Conservation (phyloP, 805 yeast genomes). For the Metschnikowia sp. region DNA sequence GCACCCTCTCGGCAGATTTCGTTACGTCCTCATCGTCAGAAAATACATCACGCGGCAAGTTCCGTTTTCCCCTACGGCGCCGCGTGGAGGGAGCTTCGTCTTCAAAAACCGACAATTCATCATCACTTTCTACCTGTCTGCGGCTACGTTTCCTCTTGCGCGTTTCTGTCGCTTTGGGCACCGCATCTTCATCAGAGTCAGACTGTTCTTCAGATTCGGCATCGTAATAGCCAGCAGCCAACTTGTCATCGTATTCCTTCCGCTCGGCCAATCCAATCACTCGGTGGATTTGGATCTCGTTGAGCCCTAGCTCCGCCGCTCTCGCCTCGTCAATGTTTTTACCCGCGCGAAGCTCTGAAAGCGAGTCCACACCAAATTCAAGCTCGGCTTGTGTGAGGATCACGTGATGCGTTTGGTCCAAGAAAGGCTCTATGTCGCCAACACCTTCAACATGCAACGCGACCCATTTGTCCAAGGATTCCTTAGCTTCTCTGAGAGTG, state of each 20-base stretch:
- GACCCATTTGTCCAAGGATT: slow-evolving; percentile 42
- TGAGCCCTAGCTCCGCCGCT: slow-evolving; percentile 9
- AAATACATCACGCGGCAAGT: background rate
- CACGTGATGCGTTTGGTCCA: slow-evolving; percentile 15
- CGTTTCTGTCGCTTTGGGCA: background rate
- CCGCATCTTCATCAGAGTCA: slow-evolving; percentile 2
- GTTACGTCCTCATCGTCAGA: slow-evolving; percentile 3
- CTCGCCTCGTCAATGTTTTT: slow-evolving; percentile 4
- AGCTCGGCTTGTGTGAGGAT: slow-evolving; percentile 14
- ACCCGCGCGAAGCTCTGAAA: slow-evolving; percentile 12
- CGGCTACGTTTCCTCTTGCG: slow-evolving; percentile 4
- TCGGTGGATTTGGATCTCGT: slow-evolving; percentile 4
- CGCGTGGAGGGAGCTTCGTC: background rate
- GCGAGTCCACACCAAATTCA: slow-evolving; percentile 12
- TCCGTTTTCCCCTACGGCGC: background rate
- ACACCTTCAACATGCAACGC: slow-evolving; percentile 15
- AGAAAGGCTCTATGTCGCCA: slow-evolving; percentile 20
- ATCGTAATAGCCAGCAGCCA: slow-evolving; percentile 12
- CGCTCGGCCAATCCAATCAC: slow-evolving; percentile 19
- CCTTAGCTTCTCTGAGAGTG: slow-evolving; percentile 31
- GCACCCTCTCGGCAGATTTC: slow-evolving; percentile 50
- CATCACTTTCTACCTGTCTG: slow-evolving; percentile 1
- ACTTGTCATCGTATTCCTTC: slow-evolving; percentile 15
- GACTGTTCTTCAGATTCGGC: background rate
- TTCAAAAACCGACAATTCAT: background rate